Evolutionary conservation across 305 asterid genomes (phyloP).

Genomic region (Ruellia speciosa): DNA sequence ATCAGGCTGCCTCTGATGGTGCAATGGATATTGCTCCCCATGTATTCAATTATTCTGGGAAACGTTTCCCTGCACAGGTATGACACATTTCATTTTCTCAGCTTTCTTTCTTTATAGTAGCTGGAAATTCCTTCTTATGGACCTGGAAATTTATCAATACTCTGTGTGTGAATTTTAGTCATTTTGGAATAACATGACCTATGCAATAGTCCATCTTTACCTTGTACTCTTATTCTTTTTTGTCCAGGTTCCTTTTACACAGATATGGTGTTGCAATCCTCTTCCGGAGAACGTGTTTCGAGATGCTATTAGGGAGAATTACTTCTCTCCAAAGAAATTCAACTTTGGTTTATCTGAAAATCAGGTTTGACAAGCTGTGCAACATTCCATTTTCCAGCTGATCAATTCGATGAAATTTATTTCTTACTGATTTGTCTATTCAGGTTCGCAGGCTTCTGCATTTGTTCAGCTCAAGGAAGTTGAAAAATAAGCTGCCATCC

Average conservation of each 20-base stretch:
- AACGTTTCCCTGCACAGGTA: conserved; percentile 68
- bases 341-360: conserved; percentile 54
- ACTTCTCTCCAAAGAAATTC: conserved; percentile 56
- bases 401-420: conserved; percentile 18
- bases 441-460: conserved; percentile 57
- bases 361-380: conserved; percentile 46
- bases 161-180: too few species aligned
- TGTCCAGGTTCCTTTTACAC: conserved; percentile 57
- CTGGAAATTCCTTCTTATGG: conserved; percentile 7
- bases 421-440: conserved; percentile 18
- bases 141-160: conserved; percentile 2
- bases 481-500: conserved; percentile 25
- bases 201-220: conserved; percentile 11
- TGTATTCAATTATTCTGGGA: conserved; percentile 45
- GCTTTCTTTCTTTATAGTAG: conserved; percentile 9
- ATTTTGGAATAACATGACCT: conserved; percentile 4
- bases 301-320: conserved; percentile 62
- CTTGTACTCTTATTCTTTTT: conserved; percentile 17
- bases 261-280: conserved; percentile 64
- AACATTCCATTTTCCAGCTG: conserved; percentile 14
- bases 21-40: conserved; percentile 49
- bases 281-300: conserved; percentile 58
- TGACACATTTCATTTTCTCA: conserved; percentile 8
- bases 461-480: conserved; percentile 53
- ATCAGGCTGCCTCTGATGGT: conserved; percentile 67